Percentiles rank a stretch among this genome's conserved stretches.
phyloP scores from a whole-genome alignment of 1,284 basidiomycete genomes.

The Irpex lacteus region DNA sequence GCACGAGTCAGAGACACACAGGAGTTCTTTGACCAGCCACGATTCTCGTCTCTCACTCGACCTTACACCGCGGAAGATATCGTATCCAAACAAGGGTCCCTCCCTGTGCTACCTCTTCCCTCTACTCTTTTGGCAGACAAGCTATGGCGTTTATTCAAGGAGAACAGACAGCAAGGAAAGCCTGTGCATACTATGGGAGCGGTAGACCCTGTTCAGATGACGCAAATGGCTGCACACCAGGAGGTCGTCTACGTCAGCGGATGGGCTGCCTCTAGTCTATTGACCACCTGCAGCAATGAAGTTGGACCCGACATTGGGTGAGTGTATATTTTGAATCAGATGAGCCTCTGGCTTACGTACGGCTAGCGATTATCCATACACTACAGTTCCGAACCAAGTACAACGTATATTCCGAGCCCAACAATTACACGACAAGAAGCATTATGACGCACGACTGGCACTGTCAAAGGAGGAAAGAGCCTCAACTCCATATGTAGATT shows the following conservation, averaged over 20 bases:
- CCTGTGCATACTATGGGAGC: conserved; percentile 88
- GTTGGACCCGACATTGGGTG: conserved; percentile 97
- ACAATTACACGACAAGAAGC: conserved; percentile 83
- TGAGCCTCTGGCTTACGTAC: background rate
- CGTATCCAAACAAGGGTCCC: conserved; percentile 86
- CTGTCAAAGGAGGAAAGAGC: conserved; percentile 60
- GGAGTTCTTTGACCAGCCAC: conserved; percentile 72
- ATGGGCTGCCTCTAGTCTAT: conserved; percentile 86
- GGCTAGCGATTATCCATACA: conserved; percentile 86
- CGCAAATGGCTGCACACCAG: conserved; percentile 95
- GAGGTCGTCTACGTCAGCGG: conserved; percentile 96
- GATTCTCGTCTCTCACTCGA: conserved; percentile 73
- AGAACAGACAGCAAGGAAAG: conserved; percentile 59
- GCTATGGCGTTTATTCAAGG: conserved; percentile 65
- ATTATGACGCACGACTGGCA: conserved; percentile 81
- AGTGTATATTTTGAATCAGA: conserved; percentile 25
- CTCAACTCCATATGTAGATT: conserved; percentile 80
- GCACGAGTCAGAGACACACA: conserved; percentile 62
- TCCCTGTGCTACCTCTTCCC: conserved; percentile 77
- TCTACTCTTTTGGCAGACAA: conserved; percentile 82
- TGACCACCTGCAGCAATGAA: conserved; percentile 91
- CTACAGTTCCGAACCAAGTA: conserved; percentile 91
- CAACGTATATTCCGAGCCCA: conserved; percentile 85
- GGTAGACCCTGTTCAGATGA: conserved; percentile 92
- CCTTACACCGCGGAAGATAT: conserved; percentile 80